phyloP scores from a whole-genome alignment of 306 rosid genomes.

The Quercus bicolor region DNA sequence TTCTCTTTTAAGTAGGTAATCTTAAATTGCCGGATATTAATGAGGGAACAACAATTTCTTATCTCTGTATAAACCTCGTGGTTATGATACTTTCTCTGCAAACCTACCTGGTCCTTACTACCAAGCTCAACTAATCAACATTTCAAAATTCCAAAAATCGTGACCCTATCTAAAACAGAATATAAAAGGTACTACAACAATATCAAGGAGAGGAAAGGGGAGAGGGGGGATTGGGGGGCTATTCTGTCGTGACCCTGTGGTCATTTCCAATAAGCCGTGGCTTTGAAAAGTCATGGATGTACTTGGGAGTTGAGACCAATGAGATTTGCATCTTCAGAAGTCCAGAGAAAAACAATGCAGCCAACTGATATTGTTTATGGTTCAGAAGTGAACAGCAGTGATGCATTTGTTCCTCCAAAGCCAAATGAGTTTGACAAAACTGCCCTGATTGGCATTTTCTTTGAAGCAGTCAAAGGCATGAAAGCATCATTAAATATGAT shows the following conservation, averaged over 20 bases:
- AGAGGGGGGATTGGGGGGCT: no score
- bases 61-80: no score
- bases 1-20: no score
- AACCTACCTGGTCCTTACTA: background rate
- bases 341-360: background rate
- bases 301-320: background rate
- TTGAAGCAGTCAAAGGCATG: slow-evolving; percentile 64
- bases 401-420: slow-evolving; percentile 95
- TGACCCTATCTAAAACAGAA: background rate
- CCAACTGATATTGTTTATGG: slow-evolving; percentile 25
- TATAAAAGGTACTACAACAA: background rate
- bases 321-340: background rate
- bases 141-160: background rate
- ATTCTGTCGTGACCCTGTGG: background rate
- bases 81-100: background rate
- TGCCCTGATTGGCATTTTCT: slow-evolving; percentile 60
- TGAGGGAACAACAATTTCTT: no score
- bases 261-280: background rate
- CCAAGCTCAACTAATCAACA: background rate
- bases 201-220: background rate
- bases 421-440: slow-evolving; percentile 93
- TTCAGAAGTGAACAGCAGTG: slow-evolving; percentile 63
- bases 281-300: background rate
- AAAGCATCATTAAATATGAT: slow-evolving; percentile 57
- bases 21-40: no score